Percentiles rank a stretch among this genome's conserved stretches.
phyloP scores from a whole-genome alignment of 2,329 filamentous ascomycete species.

The Leptographium radiaticola region DNA sequence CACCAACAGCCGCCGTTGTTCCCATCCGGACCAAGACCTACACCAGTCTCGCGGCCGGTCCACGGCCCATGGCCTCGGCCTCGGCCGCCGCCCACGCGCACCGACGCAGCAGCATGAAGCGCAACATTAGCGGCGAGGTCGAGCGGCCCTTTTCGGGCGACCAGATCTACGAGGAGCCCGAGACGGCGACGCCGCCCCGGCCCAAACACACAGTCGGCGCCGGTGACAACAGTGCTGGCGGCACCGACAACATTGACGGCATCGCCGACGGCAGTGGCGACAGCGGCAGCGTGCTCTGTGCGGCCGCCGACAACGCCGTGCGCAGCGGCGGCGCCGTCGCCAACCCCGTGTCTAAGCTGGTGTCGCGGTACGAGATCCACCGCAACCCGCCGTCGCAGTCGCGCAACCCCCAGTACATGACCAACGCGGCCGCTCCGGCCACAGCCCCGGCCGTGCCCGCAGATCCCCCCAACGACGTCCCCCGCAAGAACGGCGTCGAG shows the following conservation, averaged over 20 bases:
- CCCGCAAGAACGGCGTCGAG: slow-evolving; percentile 67
- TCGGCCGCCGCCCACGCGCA: slow-evolving; percentile 17
- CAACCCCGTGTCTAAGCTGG: slow-evolving; percentile 21
- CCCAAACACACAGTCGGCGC: slow-evolving; percentile 5
- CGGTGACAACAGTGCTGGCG: background rate
- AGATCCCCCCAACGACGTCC: slow-evolving; percentile 23
- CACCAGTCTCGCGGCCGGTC: slow-evolving; percentile 23
- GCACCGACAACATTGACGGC: background rate
- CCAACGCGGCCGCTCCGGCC: slow-evolving; percentile 36
- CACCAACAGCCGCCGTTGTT: no score
- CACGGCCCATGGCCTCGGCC: slow-evolving; percentile 13
- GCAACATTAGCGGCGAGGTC: slow-evolving; percentile 58
- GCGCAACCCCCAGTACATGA: slow-evolving; percentile 66
- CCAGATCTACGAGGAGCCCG: slow-evolving; percentile 82
- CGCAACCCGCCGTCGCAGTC: slow-evolving; percentile 75
- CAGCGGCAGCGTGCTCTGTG: slow-evolving; percentile 23
- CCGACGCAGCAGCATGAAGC: slow-evolving; percentile 51
- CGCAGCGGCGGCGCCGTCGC: slow-evolving; percentile 25
- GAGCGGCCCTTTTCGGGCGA: slow-evolving; percentile 58
- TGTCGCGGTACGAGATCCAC: slow-evolving; percentile 51
- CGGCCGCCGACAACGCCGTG: slow-evolving; percentile 53
- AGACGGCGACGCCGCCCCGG: slow-evolving; percentile 25
- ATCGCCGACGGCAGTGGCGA: slow-evolving; percentile 22
- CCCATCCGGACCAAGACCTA: slow-evolving; percentile 22
- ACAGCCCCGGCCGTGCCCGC: background rate